Percentiles rank a stretch among this genome's conserved stretches.
Evolutionary conservation across 2,329 filamentous ascomycete genomes (phyloP).

Genomic region (Aureobasidium sp.): DNA sequence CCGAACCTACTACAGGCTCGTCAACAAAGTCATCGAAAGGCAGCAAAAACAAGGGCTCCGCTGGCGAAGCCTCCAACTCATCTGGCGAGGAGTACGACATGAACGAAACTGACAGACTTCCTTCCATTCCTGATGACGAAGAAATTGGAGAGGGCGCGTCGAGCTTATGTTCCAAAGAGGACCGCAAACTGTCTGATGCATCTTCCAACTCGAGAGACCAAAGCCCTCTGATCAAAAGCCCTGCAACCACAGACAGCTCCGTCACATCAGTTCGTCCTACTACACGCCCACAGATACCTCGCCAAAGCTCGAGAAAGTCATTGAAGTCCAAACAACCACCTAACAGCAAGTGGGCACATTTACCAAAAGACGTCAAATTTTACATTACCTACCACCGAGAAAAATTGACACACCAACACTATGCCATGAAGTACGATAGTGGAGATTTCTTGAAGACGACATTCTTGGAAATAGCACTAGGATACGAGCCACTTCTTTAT

Average conservation of each 20-base stretch:
- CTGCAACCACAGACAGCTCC: constrained; percentile 10
- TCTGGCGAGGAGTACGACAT: constrained; percentile 45
- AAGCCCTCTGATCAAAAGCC: constrained; percentile 6
- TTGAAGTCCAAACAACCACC: constrained; percentile 13
- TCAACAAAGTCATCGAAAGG: constrained; percentile 38
- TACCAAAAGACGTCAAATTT: constrained; percentile 59
- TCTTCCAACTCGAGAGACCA: constrained; percentile 22
- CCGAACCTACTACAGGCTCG: constrained; percentile 57
- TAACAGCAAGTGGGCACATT: constrained; percentile 24
- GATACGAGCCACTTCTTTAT: constrained; percentile 75
- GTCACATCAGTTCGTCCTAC: background rate
- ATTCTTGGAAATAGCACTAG: constrained; percentile 64
- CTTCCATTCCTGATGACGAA: constrained; percentile 40
- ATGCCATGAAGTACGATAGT: constrained; percentile 65
- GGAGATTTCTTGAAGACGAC: constrained; percentile 66
- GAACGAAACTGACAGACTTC: constrained; percentile 33
- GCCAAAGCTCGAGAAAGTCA: constrained; percentile 16
- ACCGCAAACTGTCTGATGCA: constrained; percentile 32
- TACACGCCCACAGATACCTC: constrained; percentile 13
- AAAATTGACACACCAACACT: constrained; percentile 74
- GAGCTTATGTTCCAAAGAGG: constrained; percentile 22
- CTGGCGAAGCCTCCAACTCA: constrained; percentile 41
- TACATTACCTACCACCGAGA: constrained; percentile 74
- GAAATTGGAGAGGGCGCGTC: constrained; percentile 37
- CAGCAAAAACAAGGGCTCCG: constrained; percentile 39